Percentiles rank a stretch among this genome's conserved stretches.
Conservation (phyloP, 2,329 filamentous ascomycete genomes). For the Aspergillus sp. region DNA sequence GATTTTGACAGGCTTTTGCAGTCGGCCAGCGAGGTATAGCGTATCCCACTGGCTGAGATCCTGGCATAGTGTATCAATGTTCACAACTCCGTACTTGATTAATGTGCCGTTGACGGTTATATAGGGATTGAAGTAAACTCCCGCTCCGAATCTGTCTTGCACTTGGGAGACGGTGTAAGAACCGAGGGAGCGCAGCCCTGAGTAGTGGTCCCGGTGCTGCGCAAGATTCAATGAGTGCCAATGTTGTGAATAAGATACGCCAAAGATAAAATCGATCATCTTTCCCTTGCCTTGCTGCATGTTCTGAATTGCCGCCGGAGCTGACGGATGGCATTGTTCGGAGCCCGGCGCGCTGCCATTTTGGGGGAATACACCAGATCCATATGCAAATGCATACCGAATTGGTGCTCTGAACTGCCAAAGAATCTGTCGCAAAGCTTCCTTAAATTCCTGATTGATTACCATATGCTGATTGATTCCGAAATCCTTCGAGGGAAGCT, state of each 20-base stretch:
- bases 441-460: conserved; percentile 94
- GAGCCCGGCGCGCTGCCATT: conserved; percentile 45
- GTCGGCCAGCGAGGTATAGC: conserved; percentile 88
- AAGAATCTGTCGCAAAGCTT: conserved; percentile 79
- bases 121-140: conserved; percentile 97
- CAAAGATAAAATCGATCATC: conserved; percentile 99
- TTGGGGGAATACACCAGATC: conserved; percentile 93
- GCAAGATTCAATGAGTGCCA: conserved; percentile 93
- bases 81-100: conserved; percentile 98
- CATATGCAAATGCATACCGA: conserved; percentile 94
- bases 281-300: conserved; percentile 86
- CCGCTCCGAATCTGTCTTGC: conserved; percentile 85
- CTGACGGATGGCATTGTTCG: conserved; percentile 68
- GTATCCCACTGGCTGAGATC: conserved; percentile 92
- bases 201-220: conserved; percentile 91
- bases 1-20: conserved; percentile 98
- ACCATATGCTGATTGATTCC: conserved; percentile 95
- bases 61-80: conserved; percentile 80
- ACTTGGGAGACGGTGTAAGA: conserved; percentile 81
- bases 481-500: conserved; percentile 77
- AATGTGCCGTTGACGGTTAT: conserved; percentile 91
- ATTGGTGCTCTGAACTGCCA: conserved; percentile 93
- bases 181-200: conserved; percentile 75
- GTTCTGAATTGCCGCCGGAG: conserved; percentile 75
- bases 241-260: conserved; percentile 89